Percentiles rank a stretch among this genome's conserved stretches.
Evolutionary conservation across 257 asterid species (phyloP).

Genomic region (Capsicum chinense): DNA sequence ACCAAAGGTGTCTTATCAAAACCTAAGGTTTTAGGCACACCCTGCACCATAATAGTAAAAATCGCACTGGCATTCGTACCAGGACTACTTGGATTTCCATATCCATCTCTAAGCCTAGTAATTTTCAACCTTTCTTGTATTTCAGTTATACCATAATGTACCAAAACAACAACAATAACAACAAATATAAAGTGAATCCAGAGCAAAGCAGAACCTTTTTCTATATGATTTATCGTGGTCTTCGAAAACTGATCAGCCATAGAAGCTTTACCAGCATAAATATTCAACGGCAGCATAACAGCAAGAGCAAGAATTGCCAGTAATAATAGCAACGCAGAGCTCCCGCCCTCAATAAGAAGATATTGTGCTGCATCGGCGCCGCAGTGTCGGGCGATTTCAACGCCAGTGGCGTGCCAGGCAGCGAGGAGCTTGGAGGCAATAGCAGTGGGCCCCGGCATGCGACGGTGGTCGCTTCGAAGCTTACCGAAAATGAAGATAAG

Average conservation of each 20-base stretch:
- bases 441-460: constrained; percentile 89
- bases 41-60: constrained; percentile 85
- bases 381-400: constrained; percentile 90
- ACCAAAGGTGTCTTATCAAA: constrained; percentile 75
- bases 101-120: constrained; percentile 81
- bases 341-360: constrained; percentile 90
- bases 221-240: constrained; percentile 83
- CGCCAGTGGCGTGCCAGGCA: constrained; percentile 94
- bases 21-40: constrained; percentile 83
- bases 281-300: constrained; percentile 75
- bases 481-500: constrained; percentile 82
- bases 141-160: constrained; percentile 75
- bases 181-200: constrained; percentile 94
- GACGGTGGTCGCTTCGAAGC: constrained; percentile 97
- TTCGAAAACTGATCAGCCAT: constrained; percentile 86
- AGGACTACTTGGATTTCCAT: constrained; percentile 78
- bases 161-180: constrained; percentile 73
- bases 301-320: constrained; percentile 65
- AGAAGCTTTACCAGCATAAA: constrained; percentile 71
- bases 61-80: constrained; percentile 71
- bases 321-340: constrained; percentile 69
- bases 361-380: constrained; percentile 99
- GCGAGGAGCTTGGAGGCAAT: constrained; percentile 87
- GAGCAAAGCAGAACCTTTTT: constrained; percentile 82
- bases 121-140: constrained; percentile 70